Evolutionary conservation across 2,329 filamentous ascomycete species (phyloP), one percentile per base, ranked within the genome.

Genomic region (Fusarium palustre): DNA sequence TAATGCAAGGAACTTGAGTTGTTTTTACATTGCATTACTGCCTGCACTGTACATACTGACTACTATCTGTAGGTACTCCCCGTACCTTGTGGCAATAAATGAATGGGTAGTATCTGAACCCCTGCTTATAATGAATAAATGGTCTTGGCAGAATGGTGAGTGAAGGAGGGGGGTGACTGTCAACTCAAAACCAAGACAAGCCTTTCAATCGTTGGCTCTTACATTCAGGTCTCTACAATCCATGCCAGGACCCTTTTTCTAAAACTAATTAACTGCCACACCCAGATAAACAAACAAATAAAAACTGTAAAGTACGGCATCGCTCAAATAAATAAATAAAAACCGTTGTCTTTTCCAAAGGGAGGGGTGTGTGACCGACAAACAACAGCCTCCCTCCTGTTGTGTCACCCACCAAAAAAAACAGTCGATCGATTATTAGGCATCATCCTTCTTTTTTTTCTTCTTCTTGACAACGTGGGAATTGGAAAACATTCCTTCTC

Each of bases 101-200:
- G 25, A 45, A 45, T 45, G 42, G 43, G 13, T 46, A 24, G 47
- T 50, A 22, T 24, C 33, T 28, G 33, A n/a, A 52, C 48, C 48
- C 48, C 48, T 52, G 48, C 24, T 39, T 20, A 3, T 22, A 39
- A 13, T 3, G 13, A 39, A 20, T n/a, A 7, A 39, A 20, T n/a
- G 7, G 11, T n/a, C 48, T 50, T 50, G 33, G 47, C 47, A 28
- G 7, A 28, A 28, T 28, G 6, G 22, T 28, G 9, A 18, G 39
- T 18, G 18, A 45, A 45, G 24, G 11, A 39, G 11, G 48, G 34
- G 48, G 48, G 48, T 52, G 48, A 52, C 48, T 52, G 48, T 52
- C 48, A 20, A 52, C 48, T 52, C 22, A 39, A 25, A 28, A 2
- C 24, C 42, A 20, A 20, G 16, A 30, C 41, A 25, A 42, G 20